Percentiles rank a stretch among this genome's conserved stretches.
Evolutionary conservation across 2,329 filamentous ascomycete species (phyloP).

Genomic region (Penicillium carneum): DNA sequence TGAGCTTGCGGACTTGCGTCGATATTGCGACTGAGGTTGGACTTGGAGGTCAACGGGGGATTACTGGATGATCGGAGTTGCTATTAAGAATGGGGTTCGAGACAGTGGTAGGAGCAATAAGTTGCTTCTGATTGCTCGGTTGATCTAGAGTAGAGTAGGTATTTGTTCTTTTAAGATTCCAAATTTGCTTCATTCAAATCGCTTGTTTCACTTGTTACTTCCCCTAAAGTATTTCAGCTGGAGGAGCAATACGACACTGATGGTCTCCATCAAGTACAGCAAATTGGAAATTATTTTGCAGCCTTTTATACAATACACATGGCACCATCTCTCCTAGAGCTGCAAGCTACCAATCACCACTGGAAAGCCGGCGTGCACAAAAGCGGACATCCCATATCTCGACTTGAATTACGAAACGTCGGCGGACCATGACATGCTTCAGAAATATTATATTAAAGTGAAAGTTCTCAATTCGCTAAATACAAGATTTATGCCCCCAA

Average conservation of each 20-base stretch:
- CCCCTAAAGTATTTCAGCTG: background rate
- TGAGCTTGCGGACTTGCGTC: background rate
- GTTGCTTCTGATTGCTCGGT: background rate
- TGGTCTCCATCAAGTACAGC: background rate
- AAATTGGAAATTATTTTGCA: no score
- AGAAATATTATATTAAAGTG: background rate
- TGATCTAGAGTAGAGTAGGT: background rate
- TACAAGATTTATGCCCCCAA: background rate
- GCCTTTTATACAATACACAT: background rate
- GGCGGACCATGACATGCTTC: background rate
- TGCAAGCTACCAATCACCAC: background rate
- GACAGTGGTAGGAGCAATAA: background rate
- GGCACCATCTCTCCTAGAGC: background rate
- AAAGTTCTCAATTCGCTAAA: slow-evolving; percentile 8
- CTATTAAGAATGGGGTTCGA: background rate
- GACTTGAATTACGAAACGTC: background rate
- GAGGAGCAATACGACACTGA: background rate
- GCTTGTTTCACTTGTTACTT: background rate
- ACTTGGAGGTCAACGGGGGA: background rate
- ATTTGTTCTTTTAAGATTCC: background rate
- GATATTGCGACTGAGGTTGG: background rate
- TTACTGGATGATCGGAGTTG: background rate
- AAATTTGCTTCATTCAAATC: background rate
- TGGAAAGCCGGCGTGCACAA: background rate
- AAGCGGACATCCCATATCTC: background rate